Evolutionary conservation across 495 filamentous ascomycete species (phyloP).

Genomic region (Emericellopsis terricola): DNA sequence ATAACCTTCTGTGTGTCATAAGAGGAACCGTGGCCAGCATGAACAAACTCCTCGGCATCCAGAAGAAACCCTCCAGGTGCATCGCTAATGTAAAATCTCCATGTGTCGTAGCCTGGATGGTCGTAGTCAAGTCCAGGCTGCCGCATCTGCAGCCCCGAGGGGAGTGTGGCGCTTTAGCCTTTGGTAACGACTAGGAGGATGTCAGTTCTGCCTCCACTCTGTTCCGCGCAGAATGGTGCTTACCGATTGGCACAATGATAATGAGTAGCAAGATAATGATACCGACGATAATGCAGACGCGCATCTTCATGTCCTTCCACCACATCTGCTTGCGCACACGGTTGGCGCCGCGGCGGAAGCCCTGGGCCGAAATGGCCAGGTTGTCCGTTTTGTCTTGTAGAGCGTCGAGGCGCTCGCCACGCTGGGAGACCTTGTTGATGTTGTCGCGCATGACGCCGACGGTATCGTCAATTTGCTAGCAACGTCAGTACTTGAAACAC

Average conservation of each 20-base stretch:
- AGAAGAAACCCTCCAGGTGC: too few species aligned
- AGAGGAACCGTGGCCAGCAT: too few species aligned
- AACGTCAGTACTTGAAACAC: not conserved
- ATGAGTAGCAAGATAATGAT: constrained; percentile 78
- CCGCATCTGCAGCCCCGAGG: constrained; percentile 9
- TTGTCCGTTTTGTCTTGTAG: constrained; percentile 95
- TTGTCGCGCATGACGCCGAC: constrained; percentile 88
- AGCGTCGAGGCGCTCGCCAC: constrained; percentile 74
- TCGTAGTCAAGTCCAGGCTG: too few species aligned
- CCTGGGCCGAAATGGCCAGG: constrained; percentile 73
- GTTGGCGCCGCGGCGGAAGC: constrained; percentile 90
- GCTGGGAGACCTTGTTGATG: constrained; percentile 80
- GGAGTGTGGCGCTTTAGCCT: not conserved
- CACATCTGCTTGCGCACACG: constrained; percentile 83
- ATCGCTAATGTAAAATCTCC: too few species aligned
- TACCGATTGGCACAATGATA: constrained; percentile 83
- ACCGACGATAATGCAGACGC: constrained; percentile 79
- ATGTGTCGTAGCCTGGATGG: too few species aligned
- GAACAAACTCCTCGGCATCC: too few species aligned
- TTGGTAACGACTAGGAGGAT: not conserved
- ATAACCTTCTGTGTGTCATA: too few species aligned
- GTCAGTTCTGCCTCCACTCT: too few species aligned
- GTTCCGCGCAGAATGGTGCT: too few species aligned
- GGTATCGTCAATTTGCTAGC: constrained; percentile 89
- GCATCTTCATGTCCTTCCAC: constrained; percentile 96